Conservation (phyloP, 1,284 basidiomycete species). For the Naganishia sp. region DNA sequence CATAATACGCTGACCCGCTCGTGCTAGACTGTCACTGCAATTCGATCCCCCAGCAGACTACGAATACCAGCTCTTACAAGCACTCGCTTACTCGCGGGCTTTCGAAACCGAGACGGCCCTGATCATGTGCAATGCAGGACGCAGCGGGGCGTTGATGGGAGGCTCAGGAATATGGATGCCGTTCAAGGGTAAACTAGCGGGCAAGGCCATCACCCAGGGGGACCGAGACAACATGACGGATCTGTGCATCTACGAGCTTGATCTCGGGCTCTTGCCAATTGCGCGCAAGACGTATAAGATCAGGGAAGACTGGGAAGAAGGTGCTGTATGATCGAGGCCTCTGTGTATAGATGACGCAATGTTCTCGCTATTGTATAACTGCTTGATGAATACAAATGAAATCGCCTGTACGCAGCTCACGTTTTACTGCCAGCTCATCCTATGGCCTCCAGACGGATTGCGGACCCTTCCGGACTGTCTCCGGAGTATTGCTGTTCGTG, state of each 20-base stretch:
- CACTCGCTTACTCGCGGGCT: slow-evolving; percentile 43
- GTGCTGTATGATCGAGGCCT: neutral
- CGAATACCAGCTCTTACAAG: slow-evolving; percentile 42
- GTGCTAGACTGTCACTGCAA: slow-evolving; percentile 34
- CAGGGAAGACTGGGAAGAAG: slow-evolving; percentile 39
- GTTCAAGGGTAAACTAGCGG: slow-evolving; percentile 40
- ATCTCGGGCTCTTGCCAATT: slow-evolving; percentile 41
- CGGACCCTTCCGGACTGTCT: neutral
- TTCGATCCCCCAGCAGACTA: slow-evolving; percentile 39
- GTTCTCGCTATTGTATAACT: neutral
- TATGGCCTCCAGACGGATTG: slow-evolving; percentile 23
- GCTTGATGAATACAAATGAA: slow-evolving; percentile 3
- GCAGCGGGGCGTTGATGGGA: slow-evolving; percentile 47
- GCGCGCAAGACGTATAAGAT: slow-evolving; percentile 46
- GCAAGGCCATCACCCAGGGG: slow-evolving; percentile 21
- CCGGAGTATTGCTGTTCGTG: neutral
- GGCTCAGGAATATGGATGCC: slow-evolving; percentile 47
- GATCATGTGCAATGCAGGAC: slow-evolving; percentile 51
- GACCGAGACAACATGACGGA: slow-evolving; percentile 14
- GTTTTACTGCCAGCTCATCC: too few species aligned
- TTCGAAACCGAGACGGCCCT: slow-evolving; percentile 51
- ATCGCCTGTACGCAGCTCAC: neutral
- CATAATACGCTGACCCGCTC: neutral
- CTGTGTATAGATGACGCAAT: neutral
- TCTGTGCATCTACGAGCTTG: slow-evolving; percentile 39